Percentiles rank a stretch among this genome's conserved stretches.
These are phyloP conservation scores for Aureobasidium sp. DNA, from an alignment of 2,329 filamentous ascomycete genomes.

Conservation along the genomic window DNA sequence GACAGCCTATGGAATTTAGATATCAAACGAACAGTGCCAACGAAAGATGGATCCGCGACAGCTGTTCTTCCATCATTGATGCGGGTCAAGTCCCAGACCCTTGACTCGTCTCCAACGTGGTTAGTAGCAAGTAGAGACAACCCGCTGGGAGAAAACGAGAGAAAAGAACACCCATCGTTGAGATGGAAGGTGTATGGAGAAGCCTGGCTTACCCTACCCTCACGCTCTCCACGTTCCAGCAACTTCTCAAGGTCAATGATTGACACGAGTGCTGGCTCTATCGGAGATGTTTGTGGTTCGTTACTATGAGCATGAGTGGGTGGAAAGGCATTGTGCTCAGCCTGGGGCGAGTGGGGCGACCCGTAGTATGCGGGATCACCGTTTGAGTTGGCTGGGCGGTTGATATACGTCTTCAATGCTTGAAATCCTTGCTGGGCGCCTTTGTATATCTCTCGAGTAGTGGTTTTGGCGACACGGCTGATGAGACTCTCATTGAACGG, in stretches of 20 bases:
- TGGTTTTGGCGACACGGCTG: slow-evolving; percentile 67
- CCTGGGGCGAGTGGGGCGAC: slow-evolving; percentile 25
- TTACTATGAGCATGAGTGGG: slow-evolving; percentile 62
- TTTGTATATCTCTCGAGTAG: slow-evolving; percentile 67
- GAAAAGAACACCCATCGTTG: slow-evolving; percentile 67
- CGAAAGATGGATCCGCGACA: slow-evolving; percentile 22
- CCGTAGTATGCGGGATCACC: slow-evolving; percentile 8
- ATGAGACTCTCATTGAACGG: slow-evolving; percentile 44
- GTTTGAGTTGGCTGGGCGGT: slow-evolving; percentile 24
- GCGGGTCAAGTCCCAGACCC: slow-evolving; percentile 70
- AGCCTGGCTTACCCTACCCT: slow-evolving; percentile 43
- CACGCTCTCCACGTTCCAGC: slow-evolving; percentile 37
- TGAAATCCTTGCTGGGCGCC: slow-evolving; percentile 65
- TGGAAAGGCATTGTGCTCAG: slow-evolving; percentile 43
- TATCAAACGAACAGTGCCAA: slow-evolving; percentile 40
- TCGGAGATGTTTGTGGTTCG: slow-evolving; percentile 43
- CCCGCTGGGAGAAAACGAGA: slow-evolving; percentile 69
- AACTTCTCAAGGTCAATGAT: slow-evolving; percentile 62
- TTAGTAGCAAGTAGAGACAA: slow-evolving; percentile 69
- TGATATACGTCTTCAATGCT: slow-evolving; percentile 76
- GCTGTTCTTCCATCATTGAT: slow-evolving; percentile 35
- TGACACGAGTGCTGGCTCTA: slow-evolving; percentile 64
- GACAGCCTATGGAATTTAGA: slow-evolving; percentile 88
- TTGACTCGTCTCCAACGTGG: slow-evolving; percentile 74
- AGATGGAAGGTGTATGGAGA: slow-evolving; percentile 63